Base-by-base conservation (phyloP, 768 basidiomycete genomes). In the Phaeotremella skinneri region DNA sequence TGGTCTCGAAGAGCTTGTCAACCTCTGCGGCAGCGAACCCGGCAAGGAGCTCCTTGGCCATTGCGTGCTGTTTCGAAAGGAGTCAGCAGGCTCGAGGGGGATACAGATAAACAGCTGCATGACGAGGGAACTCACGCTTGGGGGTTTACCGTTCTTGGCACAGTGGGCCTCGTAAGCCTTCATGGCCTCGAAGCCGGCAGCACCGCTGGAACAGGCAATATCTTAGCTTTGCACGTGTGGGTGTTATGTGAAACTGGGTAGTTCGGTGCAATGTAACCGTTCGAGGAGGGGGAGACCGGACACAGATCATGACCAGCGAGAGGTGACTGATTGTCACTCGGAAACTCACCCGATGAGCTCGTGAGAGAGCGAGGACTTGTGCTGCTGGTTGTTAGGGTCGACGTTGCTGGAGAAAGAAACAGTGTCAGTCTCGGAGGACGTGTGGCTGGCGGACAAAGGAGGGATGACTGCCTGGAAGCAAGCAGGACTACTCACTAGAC, bases 151-250 rank as follows among this genome's bases (percentile, higher is more conserved):
- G 53, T 79, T 75, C 31, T 42, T 32, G 4, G 62, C 70, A 26
- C 61, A 63, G 64, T 78, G 78, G 30, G 76, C 49, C 67, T 78
- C 72, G 68, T 78, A 79, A 1, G 77, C 77, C 62, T 72, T 76
- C 78, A 79, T 79, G 48, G 78, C 78, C 49, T 78, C 78, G 58
- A 74, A 79, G 26, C 75, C 76, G 48, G 77, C 77, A n/a, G 77
- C 77, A 42, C 74, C 77, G 56, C 71, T 67, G 49, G 21, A 30
- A 14, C 30, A 26, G 14, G 13, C 23, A 23, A 49, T 23, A 14
- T 11, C 47, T 13, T 23, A 14, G 25, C 14, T 14, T 49, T 48
- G 13, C 47, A 48, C 5, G 52, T 37, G n/a, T 37, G 16, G 7
- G 52, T 6, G 9, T 53, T 41, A 37, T 30, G 31, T 25, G 11